These are phyloP conservation scores for Phytophthora podocarpi DNA, from an alignment of 352 stramenopile species.

Conservation along the genomic window DNA sequence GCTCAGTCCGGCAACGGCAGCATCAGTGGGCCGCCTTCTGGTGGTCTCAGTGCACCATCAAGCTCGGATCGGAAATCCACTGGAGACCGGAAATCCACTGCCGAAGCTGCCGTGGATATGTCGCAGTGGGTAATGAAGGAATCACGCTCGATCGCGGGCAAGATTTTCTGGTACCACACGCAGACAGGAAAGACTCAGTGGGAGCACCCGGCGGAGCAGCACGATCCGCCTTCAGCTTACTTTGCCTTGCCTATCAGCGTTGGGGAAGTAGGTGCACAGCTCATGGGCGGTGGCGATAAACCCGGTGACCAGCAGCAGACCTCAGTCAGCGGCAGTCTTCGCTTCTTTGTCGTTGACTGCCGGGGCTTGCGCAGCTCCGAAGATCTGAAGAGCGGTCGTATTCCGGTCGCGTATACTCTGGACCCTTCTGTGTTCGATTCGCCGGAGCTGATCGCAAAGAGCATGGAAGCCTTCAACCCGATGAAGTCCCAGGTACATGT, in stretches of 20 bases:
- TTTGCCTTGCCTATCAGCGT: slow-evolving; percentile 75
- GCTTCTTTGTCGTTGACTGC: slow-evolving; percentile 84
- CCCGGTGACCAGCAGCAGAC: slow-evolving; percentile 30
- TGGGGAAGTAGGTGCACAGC: slow-evolving; percentile 66
- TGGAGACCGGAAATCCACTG: slow-evolving; percentile 38
- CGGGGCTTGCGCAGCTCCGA: slow-evolving; percentile 74
- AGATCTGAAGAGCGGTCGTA: slow-evolving; percentile 79
- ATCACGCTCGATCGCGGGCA: slow-evolving; percentile 70
- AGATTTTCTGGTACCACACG: slow-evolving; percentile 83
- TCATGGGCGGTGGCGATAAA: slow-evolving; percentile 68
- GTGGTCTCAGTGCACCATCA: slow-evolving; percentile 18
- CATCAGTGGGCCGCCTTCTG: slow-evolving; percentile 20
- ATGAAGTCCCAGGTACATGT: slow-evolving; percentile 80
- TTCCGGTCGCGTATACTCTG: slow-evolving; percentile 76
- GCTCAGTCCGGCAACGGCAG: slow-evolving; percentile 26
- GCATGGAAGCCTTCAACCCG: slow-evolving; percentile 68
- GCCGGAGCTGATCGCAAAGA: slow-evolving; percentile 75
- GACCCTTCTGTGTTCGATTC: slow-evolving; percentile 84
- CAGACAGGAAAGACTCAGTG: slow-evolving; percentile 80
- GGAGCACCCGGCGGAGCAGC: slow-evolving; percentile 73
- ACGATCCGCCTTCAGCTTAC: slow-evolving; percentile 57
- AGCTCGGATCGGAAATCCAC: slow-evolving; percentile 38
- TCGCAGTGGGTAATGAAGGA: slow-evolving; percentile 82
- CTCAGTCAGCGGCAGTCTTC: slow-evolving; percentile 22
- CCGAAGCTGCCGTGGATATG: slow-evolving; percentile 69